Conservation (phyloP, 257 asterid genomes). For the Fraxinus anomala region DNA sequence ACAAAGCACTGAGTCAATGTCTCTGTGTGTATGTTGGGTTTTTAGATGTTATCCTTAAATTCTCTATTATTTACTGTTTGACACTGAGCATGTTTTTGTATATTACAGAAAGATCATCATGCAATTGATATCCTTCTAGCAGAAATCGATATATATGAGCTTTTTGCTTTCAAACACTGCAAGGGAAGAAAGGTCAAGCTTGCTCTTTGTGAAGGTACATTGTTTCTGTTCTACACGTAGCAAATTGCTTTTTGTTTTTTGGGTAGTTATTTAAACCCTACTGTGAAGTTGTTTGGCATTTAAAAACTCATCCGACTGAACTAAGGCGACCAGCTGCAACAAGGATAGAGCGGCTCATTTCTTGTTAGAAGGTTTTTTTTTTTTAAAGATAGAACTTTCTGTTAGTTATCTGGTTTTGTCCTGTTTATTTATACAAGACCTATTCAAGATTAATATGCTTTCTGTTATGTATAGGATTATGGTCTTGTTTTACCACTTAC, state of each 20-base stretch:
- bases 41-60: constrained; percentile 12
- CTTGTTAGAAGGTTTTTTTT: constrained; percentile 1
- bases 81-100: constrained; percentile 25
- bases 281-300: neutral
- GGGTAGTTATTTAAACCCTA: neutral
- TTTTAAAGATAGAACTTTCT: neutral
- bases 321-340: neutral
- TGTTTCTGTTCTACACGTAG: constrained; percentile 20
- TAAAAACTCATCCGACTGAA: neutral
- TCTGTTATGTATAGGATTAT: constrained; percentile 12
- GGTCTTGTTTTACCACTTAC: neutral
- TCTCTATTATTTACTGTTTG: constrained; percentile 25
- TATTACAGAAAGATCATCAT: constrained; percentile 81
- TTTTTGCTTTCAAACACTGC: constrained; percentile 93
- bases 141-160: constrained; percentile 97
- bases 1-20: neutral
- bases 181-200: constrained; percentile 95
- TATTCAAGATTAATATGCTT: neutral
- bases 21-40: constrained; percentile 15
- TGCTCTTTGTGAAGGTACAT: constrained; percentile 92
- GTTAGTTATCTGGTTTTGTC: constrained; percentile 16
- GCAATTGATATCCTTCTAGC: constrained; percentile 94
- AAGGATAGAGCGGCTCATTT: neutral
- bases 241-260: neutral
- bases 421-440: neutral